Percentiles rank a stretch among this genome's conserved stretches.
Conservation (phyloP, 2,329 filamentous ascomycete species). For the Talaromyces sp. region DNA sequence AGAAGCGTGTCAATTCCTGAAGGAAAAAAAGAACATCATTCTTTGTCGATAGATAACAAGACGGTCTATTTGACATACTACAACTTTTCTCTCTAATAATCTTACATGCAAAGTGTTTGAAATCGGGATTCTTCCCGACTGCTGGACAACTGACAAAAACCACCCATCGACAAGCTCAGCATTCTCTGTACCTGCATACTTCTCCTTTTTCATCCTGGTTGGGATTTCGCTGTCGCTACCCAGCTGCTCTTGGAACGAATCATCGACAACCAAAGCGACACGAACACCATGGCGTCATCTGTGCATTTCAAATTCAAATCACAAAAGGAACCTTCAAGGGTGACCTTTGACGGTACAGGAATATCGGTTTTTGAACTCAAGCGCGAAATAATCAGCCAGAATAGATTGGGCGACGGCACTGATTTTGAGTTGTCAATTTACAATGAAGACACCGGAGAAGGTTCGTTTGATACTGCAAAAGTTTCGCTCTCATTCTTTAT, state of each 20-base stretch:
- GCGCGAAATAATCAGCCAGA: conserved; percentile 94
- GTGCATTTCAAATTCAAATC: conserved; percentile 99
- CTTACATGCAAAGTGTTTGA: conserved; percentile 16
- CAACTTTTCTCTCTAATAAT: conserved; percentile 20
- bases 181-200: conserved; percentile 21
- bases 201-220: conserved; percentile 23
- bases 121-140: conserved; percentile 13
- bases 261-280: conserved; percentile 25
- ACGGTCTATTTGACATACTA: conserved; percentile 21
- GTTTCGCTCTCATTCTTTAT: neutral
- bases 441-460: conserved; percentile 86
- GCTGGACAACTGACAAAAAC: conserved; percentile 1
- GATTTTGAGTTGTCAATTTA: conserved; percentile 96
- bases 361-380: conserved; percentile 99
- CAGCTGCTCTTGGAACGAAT: neutral
- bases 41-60: conserved; percentile 22
- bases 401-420: conserved; percentile 88
- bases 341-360: conserved; percentile 95
- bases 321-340: conserved; percentile 88
- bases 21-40: conserved; percentile 20
- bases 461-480: conserved; percentile 55
- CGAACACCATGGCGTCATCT: conserved; percentile 79
- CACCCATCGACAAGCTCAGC: conserved; percentile 17
- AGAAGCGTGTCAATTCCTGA: conserved; percentile 18
- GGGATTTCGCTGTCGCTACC: neutral